phyloP scores from a whole-genome alignment of 768 basidiomycete genomes.

The Hericium rajendrae region DNA sequence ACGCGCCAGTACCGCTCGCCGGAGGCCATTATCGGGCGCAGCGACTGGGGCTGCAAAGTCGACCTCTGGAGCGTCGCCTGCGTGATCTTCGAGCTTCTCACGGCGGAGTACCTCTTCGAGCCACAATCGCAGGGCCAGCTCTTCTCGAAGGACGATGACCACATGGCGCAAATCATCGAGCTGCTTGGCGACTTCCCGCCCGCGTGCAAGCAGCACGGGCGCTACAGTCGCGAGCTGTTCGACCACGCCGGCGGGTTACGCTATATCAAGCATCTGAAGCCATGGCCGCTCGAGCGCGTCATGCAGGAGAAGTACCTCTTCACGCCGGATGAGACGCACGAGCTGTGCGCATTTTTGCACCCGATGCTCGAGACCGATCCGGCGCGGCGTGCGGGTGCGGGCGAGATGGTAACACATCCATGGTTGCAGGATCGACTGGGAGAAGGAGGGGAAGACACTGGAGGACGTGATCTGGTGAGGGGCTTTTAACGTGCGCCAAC shows the following conservation, averaged over 20 bases:
- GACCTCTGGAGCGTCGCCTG: conserved; percentile 93
- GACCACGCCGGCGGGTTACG: conserved; percentile 57
- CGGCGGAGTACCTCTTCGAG: conserved; percentile 89
- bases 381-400: conserved; percentile 56
- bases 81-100: conserved; percentile 84
- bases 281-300: conserved; percentile 75
- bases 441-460: conserved; percentile 20
- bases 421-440: conserved; percentile 49
- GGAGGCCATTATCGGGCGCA: conserved; percentile 85
- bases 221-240: conserved; percentile 79
- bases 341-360: conserved; percentile 56
- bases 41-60: conserved; percentile 77
- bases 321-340: conserved; percentile 42
- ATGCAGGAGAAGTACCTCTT: conserved; percentile 87
- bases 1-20: conserved; percentile 93
- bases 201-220: conserved; percentile 73
- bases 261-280: conserved; percentile 65
- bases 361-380: conserved; percentile 73
- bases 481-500: not conserved
- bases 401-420: conserved; percentile 62
- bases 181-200: conserved; percentile 71
- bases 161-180: conserved; percentile 92
- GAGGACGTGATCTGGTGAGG: conserved; percentile 23
- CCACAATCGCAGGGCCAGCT: conserved; percentile 73
- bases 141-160: conserved; percentile 91